Base-by-base conservation (phyloP, 139 green algal species). In the Nannochloris sp. region DNA sequence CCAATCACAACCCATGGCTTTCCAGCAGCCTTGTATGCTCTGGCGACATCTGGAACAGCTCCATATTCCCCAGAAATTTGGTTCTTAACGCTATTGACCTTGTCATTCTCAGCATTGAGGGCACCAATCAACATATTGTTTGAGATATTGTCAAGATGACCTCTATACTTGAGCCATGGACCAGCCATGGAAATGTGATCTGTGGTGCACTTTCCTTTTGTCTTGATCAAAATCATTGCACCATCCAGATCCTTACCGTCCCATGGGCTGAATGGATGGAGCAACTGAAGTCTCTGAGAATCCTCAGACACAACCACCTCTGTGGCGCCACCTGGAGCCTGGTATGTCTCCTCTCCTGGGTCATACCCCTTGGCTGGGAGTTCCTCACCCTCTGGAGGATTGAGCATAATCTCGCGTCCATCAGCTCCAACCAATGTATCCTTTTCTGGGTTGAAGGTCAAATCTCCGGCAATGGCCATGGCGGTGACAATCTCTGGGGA, bases 121-220 rank as follows among this genome's bases (percentile, higher is more conserved):
- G 90, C 90, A 58, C 90, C 90, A 66, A 97, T 97, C 62, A 97
- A 85, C 83, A 97, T 86, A 83, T 97, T 97, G 81, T 97, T 97
- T 66, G 78, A 89, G 79, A 97, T 97, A 81, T 97, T 97, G 79
- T 97, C 90, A 70, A 97, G 78, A 82, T 97, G 91, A 51, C 91
- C 91, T 68, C 91, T 82, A 84, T 93, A 96, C 82, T 97, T 97
- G 59, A 97, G 81, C 91, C 91, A 97, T 33, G 91, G 91, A 14
- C 91, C 91, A 23, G 91, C 91, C 91, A 97, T 97, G 43, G 77
- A 89, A 81, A 97, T 97, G 84, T 97, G 91, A 86, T 97, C 91
- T 10, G 91, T 97, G 2, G 91, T 97, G 85, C 91, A 97, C 84
- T 97, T 97, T 83, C 91, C 91, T 82, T 95, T 94, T 60, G 70